Percentiles rank a stretch among this genome's conserved stretches.
Evolutionary conservation across 2,329 filamentous ascomycete species (phyloP).

Genomic region (Cylindrodendrum hubeiense): DNA sequence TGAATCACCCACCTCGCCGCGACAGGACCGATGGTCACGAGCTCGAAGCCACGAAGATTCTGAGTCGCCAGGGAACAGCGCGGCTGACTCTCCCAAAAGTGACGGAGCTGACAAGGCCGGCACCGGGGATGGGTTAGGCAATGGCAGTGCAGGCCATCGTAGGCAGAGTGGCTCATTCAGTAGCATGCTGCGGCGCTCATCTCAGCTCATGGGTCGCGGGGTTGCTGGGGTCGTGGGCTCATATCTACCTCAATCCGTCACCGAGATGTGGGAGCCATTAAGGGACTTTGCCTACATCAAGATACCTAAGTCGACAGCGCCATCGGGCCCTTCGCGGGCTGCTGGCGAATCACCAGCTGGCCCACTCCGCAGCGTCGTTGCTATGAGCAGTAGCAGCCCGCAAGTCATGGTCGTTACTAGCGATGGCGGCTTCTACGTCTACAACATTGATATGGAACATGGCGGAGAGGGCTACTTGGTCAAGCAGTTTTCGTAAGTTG

Average conservation of each 20-base stretch:
- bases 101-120: constrained; percentile 57
- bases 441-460: constrained; percentile 93
- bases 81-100: constrained; percentile 65
- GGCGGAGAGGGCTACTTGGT: constrained; percentile 93
- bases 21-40: constrained; percentile 65
- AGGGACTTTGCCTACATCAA: constrained; percentile 98
- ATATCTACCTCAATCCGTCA: constrained; percentile 92
- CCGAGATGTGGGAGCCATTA: constrained; percentile 96
- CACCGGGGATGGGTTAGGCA: constrained; percentile 42
- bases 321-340: constrained; percentile 33
- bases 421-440: constrained; percentile 95
- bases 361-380: constrained; percentile 89
- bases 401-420: constrained; percentile 99
- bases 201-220: constrained; percentile 90
- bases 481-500: constrained; percentile 90
- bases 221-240: constrained; percentile 91
- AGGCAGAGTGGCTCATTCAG: constrained; percentile 83
- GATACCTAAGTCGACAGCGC: constrained; percentile 73
- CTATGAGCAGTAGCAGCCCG: constrained; percentile 93
- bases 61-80: constrained; percentile 56
- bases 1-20: constrained; percentile 56
- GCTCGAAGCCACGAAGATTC: constrained; percentile 64
- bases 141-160: constrained; percentile 49
- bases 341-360: constrained; percentile 52
- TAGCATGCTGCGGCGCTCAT: constrained; percentile 92